Base-by-base conservation (phyloP, 108 stramenopile species). In the Cylindrotheca fusiformis region DNA sequence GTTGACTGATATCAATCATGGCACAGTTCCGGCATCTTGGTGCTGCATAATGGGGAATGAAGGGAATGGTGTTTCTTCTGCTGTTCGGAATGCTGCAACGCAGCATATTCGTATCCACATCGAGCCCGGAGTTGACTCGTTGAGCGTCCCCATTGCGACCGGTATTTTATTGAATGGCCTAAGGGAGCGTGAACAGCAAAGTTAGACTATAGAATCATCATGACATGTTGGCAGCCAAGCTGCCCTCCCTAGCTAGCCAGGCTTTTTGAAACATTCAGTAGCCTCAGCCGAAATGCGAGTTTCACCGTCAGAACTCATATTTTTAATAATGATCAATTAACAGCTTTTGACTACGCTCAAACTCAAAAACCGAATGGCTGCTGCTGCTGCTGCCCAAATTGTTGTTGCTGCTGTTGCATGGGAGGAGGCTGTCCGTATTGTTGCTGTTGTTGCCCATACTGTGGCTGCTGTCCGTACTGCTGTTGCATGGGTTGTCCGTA, bases 1-100 rank as follows among this genome's bases (percentile, higher is more conserved):
- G 20, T 30, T 75, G 36, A 58, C 69, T 23, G 32, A 21, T 14
- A 57, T 83, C 0, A 30, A 59, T 46, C 29, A 44, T 60, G 57
- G 71, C n/a, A 10, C 31, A 1, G 53, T 79, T 26, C 49, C 64
- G 6, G 26, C 41, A 0, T 63, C 75, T 4, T 91, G 90, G 90
- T 81, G 84, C 48, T 86, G 84, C 60, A 71, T 87, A 4, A 33
- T 91, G 49, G 86, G 90, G 23, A 91, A 83, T 55, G 90, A 88
- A 74, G 86, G 80, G 0, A 68, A 82, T 56, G 90, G 90, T 1
- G 82, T 91, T 49, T 65, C 84, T 5, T 22, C 60, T 17, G 54
- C 67, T 3, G 86, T 88, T 22, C 54, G 72, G 12, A 32, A 59
- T n/a, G 75, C 71, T 45, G 83, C 78, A 24, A 64, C 79, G 24